Conservation (phyloP, 148 eudicot species). For the Rhododendron henanense region DNA sequence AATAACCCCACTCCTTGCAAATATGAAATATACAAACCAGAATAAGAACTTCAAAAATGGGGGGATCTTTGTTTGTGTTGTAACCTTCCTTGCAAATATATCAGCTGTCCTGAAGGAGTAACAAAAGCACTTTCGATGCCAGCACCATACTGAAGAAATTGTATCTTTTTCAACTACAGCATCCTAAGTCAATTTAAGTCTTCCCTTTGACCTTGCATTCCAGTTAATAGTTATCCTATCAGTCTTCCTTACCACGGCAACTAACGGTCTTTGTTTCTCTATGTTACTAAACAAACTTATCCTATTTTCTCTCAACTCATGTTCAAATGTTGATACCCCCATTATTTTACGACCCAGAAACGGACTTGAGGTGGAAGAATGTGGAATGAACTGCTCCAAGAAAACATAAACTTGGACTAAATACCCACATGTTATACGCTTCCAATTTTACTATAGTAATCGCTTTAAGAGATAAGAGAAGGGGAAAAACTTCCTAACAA, state of each 20-base stretch:
- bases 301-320: not conserved
- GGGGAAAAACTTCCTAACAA: not conserved
- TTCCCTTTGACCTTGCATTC: not conserved
- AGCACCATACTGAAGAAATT: not conserved
- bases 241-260: not conserved
- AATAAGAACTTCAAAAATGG: not conserved
- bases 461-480: not conserved
- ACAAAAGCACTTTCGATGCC: not conserved
- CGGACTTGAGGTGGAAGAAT: not conserved
- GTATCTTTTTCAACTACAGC: not conserved
- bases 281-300: not conserved
- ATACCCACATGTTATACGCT: not conserved
- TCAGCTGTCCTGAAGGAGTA: not conserved
- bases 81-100: not conserved
- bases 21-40: not conserved
- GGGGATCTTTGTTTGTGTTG: not conserved
- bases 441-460: not conserved
- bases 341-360: not conserved
- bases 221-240: no score
- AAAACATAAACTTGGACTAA: not conserved
- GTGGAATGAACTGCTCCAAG: not conserved
- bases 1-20: not conserved
- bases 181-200: not conserved
- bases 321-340: not conserved
- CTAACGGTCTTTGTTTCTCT: not conserved